Conservation (phyloP, 192 early-diverging fungal species). For the Thoreauomyces humboldtii region DNA sequence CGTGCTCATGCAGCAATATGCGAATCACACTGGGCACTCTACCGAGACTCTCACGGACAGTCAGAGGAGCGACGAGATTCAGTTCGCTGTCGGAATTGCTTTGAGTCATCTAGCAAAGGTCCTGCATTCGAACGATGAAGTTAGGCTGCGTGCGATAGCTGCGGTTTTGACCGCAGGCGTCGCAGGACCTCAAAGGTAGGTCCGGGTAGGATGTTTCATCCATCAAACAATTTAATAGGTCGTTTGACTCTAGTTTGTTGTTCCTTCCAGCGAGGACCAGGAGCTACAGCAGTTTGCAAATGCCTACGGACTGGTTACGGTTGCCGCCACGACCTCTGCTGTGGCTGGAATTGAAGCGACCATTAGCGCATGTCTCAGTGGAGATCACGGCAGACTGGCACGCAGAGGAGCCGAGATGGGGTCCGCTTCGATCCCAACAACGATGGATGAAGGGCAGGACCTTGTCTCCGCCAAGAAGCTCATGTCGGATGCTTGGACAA, state of each 20-base stretch:
- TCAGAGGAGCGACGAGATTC: conserved; percentile 21
- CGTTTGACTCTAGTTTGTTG: too few relatives aligned
- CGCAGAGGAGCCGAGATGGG: not conserved
- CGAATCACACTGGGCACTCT: not conserved
- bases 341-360: too few relatives aligned
- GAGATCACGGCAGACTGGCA: too few relatives aligned
- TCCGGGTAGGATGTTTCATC: too few relatives aligned
- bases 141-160: not conserved
- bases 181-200: not conserved
- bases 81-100: conserved; percentile 18
- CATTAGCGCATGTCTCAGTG: too few relatives aligned
- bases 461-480: too few relatives aligned
- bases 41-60: conserved; percentile 2
- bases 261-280: not conserved
- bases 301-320: conserved; percentile 6
- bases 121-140: conserved; percentile 15
- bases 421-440: not conserved
- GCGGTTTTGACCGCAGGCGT: not conserved
- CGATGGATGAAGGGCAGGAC: too few relatives aligned
- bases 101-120: not conserved
- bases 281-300: conserved; percentile 24
- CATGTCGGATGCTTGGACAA: too few relatives aligned
- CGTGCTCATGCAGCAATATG: conserved; percentile 14
- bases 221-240: too few relatives aligned
- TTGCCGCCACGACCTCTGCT: not conserved